Percentiles rank a stretch among this genome's conserved stretches.
Evolutionary conservation across 176 grass and related monocot genomes (phyloP).

Genomic region (Rhynchospora pubera): DNA sequence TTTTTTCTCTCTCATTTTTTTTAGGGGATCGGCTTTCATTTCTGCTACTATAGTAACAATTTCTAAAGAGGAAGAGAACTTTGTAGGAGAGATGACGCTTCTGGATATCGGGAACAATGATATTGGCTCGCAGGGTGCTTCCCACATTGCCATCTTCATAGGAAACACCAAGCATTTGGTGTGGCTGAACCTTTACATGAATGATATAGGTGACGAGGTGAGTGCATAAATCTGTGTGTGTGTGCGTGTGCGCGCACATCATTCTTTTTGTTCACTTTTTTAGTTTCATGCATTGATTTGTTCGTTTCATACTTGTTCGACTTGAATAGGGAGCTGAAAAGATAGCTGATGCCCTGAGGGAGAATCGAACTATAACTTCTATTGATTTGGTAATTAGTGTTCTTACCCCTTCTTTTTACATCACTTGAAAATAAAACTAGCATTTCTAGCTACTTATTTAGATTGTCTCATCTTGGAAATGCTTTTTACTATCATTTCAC

Average conservation of each 20-base stretch:
- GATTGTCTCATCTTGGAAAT: not conserved
- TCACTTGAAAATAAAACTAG: not conserved
- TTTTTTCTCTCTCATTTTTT: not conserved
- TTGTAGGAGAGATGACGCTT: conserved; percentile 63
- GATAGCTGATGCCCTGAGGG: conserved; percentile 82
- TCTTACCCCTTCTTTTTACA: not conserved
- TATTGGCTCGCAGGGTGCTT: conserved; percentile 69
- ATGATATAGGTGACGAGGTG: conserved; percentile 86
- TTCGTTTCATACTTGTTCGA: conserved; percentile 17
- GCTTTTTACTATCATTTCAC: not conserved
- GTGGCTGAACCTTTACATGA: conserved; percentile 98
- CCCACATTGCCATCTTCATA: conserved; percentile 64
- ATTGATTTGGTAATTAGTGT: conserved; percentile 69
- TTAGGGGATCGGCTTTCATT: conserved; percentile 14
- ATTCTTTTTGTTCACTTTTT: conserved; percentile 6
- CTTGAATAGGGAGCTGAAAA: conserved; percentile 76
- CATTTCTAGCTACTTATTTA: not conserved
- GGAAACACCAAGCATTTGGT: conserved; percentile 67
- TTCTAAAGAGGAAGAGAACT: conserved; percentile 24
- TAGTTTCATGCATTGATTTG: conserved; percentile 18
- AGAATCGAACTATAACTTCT: conserved; percentile 78
- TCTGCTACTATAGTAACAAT: conserved; percentile 5
- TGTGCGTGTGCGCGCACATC: not conserved
- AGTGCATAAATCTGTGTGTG: conserved; percentile 19
- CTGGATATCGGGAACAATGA: conserved; percentile 97